Conservation (phyloP, 257 asterid genomes). For the Handroanthus guayacan region DNA sequence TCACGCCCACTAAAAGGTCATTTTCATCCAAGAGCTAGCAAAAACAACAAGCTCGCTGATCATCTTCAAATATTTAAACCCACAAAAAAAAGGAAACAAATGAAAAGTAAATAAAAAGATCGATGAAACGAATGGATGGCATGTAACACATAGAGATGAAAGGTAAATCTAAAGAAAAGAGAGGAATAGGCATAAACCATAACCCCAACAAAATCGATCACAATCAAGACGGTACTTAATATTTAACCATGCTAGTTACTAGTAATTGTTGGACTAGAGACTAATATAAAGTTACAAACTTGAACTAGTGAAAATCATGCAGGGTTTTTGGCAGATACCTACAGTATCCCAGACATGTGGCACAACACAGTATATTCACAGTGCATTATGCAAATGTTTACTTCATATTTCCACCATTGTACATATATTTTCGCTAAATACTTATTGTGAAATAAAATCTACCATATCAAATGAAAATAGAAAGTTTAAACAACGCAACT, state of each 20-base stretch:
- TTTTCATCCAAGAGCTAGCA: slow-evolving; percentile 28
- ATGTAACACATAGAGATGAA: neutral
- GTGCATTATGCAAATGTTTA: slow-evolving; percentile 4
- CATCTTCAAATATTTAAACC: slow-evolving; percentile 8
- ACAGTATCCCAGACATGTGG: slow-evolving; percentile 26
- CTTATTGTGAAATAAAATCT: slow-evolving; percentile 14
- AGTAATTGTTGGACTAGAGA: slow-evolving; percentile 25
- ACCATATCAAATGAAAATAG: slow-evolving; percentile 23
- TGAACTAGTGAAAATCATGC: slow-evolving; percentile 2
- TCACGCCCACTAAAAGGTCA: slow-evolving; percentile 18
- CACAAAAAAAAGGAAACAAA: neutral
- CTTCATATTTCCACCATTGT: slow-evolving; percentile 24
- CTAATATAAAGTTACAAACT: slow-evolving; percentile 8
- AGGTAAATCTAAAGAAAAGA: neutral
- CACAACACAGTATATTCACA: slow-evolving; percentile 16
- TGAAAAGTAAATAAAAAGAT: neutral
- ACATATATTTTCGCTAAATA: slow-evolving; percentile 13
- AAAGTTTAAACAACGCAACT: slow-evolving; percentile 28
- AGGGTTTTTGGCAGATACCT: slow-evolving; percentile 8
- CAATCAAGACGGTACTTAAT: slow-evolving; percentile 20
- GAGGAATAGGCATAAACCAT: slow-evolving; percentile 8
- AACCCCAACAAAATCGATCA: slow-evolving; percentile 27
- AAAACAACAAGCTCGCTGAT: slow-evolving; percentile 26
- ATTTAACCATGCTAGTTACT: slow-evolving; percentile 29
- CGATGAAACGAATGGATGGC: neutral